Base-by-base conservation (phyloP, 495 filamentous ascomycete genomes). In the Letharia columbiana region DNA sequence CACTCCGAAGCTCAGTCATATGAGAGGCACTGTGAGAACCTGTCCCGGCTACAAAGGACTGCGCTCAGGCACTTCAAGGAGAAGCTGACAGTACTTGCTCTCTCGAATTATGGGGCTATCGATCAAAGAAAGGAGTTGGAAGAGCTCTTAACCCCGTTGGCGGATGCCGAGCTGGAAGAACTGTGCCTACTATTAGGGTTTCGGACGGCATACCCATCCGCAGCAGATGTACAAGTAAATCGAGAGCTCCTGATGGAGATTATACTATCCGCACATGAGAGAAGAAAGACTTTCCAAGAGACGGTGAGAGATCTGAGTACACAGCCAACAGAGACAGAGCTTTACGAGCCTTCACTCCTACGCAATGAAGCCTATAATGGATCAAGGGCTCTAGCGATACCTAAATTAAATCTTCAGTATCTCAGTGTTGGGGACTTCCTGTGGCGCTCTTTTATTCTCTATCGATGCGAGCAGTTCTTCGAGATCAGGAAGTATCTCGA, bases 371-470 rank as follows among this genome's bases (percentile, higher is more conserved):
- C 82, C 17, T 99, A 97, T 68, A 87, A 96, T 74, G 94, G 93
- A 47, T 91, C 92, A 45, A 84, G 85, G 37, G 92, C 94, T 13
- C 80, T 99, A 59, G 91, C 94, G 9, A 87, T 99, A 62, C 94
- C 94, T 3, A 99, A 98, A 70, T 77, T 98, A 60, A 98, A 96
- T 72, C 81, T 99, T 50, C 94, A 98, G 71, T 98, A 99, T 73
- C 82, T 99, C 37, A 93, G 91, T 11, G 84, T 96, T 44, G 92
- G 94, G 6, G 94, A 99, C 74, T 98, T 98, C 70, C 82, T 99
- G 13, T 98, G 91, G 91, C 83, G 94, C 47, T 90, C 93, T 18
- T 89, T 98, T 70, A 81, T 94, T 35, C 82, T 98, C 5, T 90
- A 96, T 72, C 85, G 94, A 33, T 91, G 87, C 68, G 94, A 99